phyloP scores from a whole-genome alignment of 805 yeast species.

The Suhomyces sp. region DNA sequence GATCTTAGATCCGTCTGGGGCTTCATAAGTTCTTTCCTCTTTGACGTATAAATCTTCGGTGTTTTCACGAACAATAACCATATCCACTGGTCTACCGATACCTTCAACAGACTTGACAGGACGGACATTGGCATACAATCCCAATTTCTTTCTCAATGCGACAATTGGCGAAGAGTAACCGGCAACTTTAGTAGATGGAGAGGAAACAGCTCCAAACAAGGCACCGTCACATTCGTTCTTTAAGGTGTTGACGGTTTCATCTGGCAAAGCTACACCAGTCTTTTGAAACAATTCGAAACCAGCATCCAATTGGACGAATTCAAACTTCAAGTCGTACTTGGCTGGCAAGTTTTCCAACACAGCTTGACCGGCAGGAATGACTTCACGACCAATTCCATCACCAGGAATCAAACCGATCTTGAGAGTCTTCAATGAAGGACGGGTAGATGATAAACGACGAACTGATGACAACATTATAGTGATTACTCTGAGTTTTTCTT shows the following conservation, averaged over 20 bases:
- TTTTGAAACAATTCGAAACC: conserved; percentile 92
- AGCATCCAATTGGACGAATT: conserved; percentile 85
- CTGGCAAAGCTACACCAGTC: conserved; percentile 96
- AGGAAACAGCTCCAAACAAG: conserved; percentile 93
- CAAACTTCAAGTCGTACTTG: conserved; percentile 72
- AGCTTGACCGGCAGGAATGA: conserved; percentile 93
- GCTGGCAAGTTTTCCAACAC: conserved; percentile 79
- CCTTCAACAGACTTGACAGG: conserved; percentile 94
- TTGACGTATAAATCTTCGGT: conserved; percentile 97
- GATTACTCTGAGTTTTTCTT: neutral
- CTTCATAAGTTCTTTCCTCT: conserved; percentile 76
- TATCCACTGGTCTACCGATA: conserved; percentile 84
- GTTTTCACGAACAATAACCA: conserved; percentile 98
- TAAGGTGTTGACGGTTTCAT: conserved; percentile 78
- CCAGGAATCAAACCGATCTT: conserved; percentile 84
- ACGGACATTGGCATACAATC: conserved; percentile 93
- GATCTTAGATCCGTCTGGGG: conserved; percentile 78
- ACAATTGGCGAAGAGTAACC: conserved; percentile 99
- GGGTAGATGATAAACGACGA: conserved; percentile 34
- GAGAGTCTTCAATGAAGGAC: conserved; percentile 30
- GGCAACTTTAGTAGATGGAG: conserved; percentile 89
- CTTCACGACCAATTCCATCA: conserved; percentile 97
- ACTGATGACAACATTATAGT: conserved; percentile 19
- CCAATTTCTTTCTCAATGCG: conserved; percentile 94
- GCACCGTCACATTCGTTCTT: conserved; percentile 92